Evolutionary conservation across 257 asterid species (phyloP).

Genomic region (Rauvolfia tetraphylla): DNA sequence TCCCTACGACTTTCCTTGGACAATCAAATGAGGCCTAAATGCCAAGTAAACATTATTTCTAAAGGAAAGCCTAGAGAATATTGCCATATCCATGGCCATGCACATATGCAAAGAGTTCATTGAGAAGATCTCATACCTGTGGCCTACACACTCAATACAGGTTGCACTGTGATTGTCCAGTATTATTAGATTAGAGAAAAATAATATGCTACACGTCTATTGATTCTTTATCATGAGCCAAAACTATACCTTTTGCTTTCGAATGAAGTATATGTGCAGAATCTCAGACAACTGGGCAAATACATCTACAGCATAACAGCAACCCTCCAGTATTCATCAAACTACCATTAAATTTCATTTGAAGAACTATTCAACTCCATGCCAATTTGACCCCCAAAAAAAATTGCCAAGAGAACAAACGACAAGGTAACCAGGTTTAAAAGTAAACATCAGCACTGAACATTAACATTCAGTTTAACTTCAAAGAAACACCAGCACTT

Average conservation of each 20-base stretch:
- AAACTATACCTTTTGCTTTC: neutral
- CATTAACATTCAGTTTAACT: neutral
- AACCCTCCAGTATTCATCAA: neutral
- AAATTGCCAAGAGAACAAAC: neutral
- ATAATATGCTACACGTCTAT: neutral
- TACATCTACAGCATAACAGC: neutral
- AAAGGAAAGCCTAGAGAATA: neutral
- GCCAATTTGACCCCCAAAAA: no score
- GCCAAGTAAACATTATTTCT: no score
- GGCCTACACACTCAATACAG: neutral
- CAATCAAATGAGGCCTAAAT: no score
- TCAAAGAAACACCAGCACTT: neutral
- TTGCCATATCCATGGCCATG: neutral
- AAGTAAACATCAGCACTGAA: neutral
- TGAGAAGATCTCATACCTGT: neutral
- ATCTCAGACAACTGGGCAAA: neutral
- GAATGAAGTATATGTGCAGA: neutral
- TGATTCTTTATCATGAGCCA: neutral
- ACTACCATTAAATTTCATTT: neutral
- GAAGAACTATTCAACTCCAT: neutral
- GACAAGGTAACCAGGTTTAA: neutral
- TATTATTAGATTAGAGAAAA: neutral
- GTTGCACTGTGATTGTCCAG: neutral
- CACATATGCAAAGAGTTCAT: no score
- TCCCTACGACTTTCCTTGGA: no score